Evolutionary conservation across 2,329 filamentous ascomycete species (phyloP), one percentile per base, ranked within the genome.

Genomic region (Lasiodiplodia citricola): DNA sequence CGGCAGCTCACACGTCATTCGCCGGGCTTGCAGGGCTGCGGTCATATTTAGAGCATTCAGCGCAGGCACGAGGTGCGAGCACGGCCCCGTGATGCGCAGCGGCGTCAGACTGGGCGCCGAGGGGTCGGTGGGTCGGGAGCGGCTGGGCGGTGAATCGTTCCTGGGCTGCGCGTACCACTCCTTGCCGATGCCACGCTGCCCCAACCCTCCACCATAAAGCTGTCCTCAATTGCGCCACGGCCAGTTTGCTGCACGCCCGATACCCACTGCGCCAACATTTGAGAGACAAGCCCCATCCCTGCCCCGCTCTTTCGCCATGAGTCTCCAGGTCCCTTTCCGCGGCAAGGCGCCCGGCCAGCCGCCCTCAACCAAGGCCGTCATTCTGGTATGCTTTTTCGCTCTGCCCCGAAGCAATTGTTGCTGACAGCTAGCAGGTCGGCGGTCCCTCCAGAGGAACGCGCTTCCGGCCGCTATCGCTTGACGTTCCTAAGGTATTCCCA

Each of bases 371-470:
- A 98, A 97, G 84, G 95, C 95, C 74, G 91, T 97, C 74, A 97
- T 98, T 82, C 85, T 98, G 85, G 94, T 97, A 87, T 77, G 13
- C 35, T 18, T 31, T 60, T 31, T 58, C 28, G 8, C 28, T 41
- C 21, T 14, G 41, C 41, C 1, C 41, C 23, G 47, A 38, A 14
- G 58, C 54, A 64, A 71, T 68, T 51, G 52, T 70, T 70, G 68
- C 78, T 80, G 51, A 80, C 74, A 71, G 11, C 63, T 25, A 18
- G 64, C 71, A 97, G 94, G 95, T 98, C 77, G 95, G 95, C 73
- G 95, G 96, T 70, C 94, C 96, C 68, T 97, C 94, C 69, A 89
- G 96, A 86, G 96, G 96, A 80, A 99, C 96, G 71, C 90, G 96
- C 74, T 98, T 98, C 84, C 89, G 96, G 74, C 96, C 96, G 75